Evolutionary conservation across 2,329 filamentous ascomycete genomes (phyloP).

Genomic region (Chaetomium sp.): DNA sequence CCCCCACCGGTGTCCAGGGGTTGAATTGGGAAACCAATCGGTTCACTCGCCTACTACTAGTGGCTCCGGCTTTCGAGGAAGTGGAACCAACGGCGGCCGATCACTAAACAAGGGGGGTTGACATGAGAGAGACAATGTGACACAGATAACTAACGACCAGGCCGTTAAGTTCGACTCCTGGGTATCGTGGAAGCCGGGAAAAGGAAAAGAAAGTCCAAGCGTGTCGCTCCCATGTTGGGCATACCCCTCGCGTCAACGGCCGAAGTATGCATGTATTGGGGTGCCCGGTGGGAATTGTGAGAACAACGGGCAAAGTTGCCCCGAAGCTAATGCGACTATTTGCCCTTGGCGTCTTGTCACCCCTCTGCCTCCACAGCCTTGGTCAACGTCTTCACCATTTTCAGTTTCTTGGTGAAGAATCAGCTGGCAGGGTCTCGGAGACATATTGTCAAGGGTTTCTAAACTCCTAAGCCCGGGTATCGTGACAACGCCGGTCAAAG

Average conservation of each 20-base stretch:
- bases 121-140: neutral
- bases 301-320: neutral
- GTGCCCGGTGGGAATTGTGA: neutral
- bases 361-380: neutral
- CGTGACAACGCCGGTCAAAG: conserved; percentile 56
- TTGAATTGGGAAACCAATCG: neutral
- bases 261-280: neutral
- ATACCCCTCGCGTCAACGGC: neutral
- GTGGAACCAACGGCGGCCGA: neutral
- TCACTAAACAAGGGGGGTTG: neutral
- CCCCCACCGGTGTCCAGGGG: neutral
- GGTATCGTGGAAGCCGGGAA: neutral
- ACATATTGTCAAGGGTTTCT: neutral
- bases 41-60: neutral
- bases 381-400: neutral
- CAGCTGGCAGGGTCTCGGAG: neutral
- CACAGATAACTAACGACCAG: neutral
- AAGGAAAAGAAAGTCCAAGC: neutral
- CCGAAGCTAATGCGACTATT: neutral
- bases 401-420: neutral
- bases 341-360: neutral
- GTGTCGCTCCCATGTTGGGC: neutral
- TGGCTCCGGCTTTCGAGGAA: conserved; percentile 1
- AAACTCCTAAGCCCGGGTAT: conserved; percentile 48
- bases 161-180: neutral